These are phyloP conservation scores for Coemansia aciculifera DNA, from an alignment of 192 early-diverging fungal species.

Conservation along the genomic window DNA sequence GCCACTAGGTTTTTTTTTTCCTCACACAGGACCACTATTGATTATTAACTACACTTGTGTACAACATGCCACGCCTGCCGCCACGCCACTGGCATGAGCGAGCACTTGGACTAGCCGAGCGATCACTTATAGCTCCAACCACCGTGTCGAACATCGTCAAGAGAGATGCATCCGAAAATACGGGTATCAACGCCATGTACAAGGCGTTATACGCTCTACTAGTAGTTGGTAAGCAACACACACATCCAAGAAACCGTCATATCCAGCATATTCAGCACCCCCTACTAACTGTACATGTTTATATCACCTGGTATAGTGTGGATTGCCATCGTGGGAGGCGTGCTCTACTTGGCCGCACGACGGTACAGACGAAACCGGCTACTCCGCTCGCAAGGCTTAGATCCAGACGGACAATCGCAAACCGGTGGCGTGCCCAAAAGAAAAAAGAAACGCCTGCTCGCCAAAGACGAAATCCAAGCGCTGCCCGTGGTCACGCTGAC, in stretches of 20 bases:
- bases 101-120: background rate
- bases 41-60: background rate
- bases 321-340: slow-evolving; percentile 13
- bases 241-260: background rate
- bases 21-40: background rate
- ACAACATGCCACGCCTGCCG: slow-evolving; percentile 4
- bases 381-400: slow-evolving; percentile 2
- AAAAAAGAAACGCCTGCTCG: slow-evolving; percentile 16
- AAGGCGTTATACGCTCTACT: slow-evolving; percentile 12
- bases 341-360: slow-evolving; percentile 14
- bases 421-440: background rate
- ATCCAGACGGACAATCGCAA: background rate
- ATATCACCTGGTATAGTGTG: slow-evolving; percentile 10
- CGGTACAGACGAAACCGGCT: slow-evolving; percentile 7
- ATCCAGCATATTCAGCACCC: too few relatives aligned
- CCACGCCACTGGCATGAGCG: background rate
- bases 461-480: slow-evolving; percentile 17
- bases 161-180: background rate
- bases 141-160: background rate
- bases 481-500: slow-evolving; percentile 26
- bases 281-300: background rate
- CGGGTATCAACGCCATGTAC: background rate
- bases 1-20: background rate
- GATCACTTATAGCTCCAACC: background rate
- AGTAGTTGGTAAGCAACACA: slow-evolving; percentile 6